Conservation (phyloP, 2,329 filamentous ascomycete genomes). For the Plenodomus biglobosus region DNA sequence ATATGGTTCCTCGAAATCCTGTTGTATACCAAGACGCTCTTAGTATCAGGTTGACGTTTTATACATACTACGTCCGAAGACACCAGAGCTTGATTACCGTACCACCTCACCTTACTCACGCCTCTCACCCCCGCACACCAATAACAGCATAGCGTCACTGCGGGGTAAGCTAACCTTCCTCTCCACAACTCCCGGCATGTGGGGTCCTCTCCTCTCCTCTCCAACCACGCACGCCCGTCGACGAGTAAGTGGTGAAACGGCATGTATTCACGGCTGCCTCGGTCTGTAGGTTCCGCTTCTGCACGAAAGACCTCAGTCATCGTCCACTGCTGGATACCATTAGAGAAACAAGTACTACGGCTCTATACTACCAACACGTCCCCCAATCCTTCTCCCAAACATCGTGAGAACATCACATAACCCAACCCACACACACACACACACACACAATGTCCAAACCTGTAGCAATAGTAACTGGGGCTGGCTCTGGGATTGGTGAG, state of each 20-base stretch:
- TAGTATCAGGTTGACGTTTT: no score
- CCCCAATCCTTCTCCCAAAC: neutral
- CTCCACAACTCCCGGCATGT: neutral
- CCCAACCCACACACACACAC: slow-evolving; percentile 73
- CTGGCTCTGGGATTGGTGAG: slow-evolving; percentile 50
- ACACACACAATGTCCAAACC: slow-evolving; percentile 38
- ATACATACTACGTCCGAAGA: no score
- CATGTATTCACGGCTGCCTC: neutral
- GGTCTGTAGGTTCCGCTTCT: neutral
- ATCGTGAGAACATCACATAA: slow-evolving; percentile 68
- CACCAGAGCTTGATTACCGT: no score
- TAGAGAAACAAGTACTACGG: neutral
- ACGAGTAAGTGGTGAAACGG: neutral
- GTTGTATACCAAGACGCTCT: no score
- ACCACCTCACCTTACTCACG: no score
- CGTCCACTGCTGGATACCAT: neutral
- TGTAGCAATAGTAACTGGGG: slow-evolving; percentile 51
- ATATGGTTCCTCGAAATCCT: no score
- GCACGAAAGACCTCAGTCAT: neutral
- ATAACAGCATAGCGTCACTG: slow-evolving; percentile 8
- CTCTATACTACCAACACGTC: neutral
- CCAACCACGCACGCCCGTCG: neutral
- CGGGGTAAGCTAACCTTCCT: neutral
- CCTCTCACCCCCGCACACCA: slow-evolving; percentile 12
- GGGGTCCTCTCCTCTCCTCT: neutral